These are phyloP conservation scores for Termitomyces sp. DNA, from an alignment of 768 basidiomycete species.

Conservation along the genomic window DNA sequence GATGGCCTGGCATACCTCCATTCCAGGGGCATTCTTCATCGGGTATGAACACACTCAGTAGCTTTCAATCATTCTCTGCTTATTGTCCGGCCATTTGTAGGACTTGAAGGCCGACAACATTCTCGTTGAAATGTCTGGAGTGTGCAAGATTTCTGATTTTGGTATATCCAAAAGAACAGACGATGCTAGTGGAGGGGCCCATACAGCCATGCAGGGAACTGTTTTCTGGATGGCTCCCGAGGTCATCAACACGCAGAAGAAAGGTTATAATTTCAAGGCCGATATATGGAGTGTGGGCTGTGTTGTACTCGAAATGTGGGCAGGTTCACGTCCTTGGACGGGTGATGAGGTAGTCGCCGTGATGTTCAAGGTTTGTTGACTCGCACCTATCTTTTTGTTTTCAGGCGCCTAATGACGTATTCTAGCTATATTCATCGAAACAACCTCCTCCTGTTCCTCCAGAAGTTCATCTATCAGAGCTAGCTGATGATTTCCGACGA, in stretches of 20 bases:
- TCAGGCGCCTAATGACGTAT: not conserved
- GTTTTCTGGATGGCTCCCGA: slow-evolving; percentile 99
- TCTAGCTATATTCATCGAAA: slow-evolving; percentile 78
- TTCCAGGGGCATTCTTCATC: slow-evolving; percentile 84
- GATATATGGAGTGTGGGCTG: slow-evolving; percentile 99
- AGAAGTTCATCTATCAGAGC: slow-evolving; percentile 66
- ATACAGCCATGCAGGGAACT: slow-evolving; percentile 94
- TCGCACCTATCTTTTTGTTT: too few species aligned
- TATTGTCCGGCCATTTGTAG: slow-evolving; percentile 29
- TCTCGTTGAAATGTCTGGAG: slow-evolving; percentile 84
- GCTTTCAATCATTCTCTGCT: not conserved
- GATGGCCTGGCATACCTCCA: slow-evolving; percentile 92
- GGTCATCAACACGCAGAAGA: slow-evolving; percentile 81
- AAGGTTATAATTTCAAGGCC: slow-evolving; percentile 93
- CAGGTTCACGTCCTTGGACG: slow-evolving; percentile 91
- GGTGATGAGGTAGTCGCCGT: slow-evolving; percentile 88
- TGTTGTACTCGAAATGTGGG: slow-evolving; percentile 99
- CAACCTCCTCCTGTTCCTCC: slow-evolving; percentile 86
- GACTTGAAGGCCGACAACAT: slow-evolving; percentile 99
- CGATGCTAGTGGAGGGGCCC: slow-evolving; percentile 77
- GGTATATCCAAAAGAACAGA: slow-evolving; percentile 97
- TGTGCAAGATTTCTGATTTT: slow-evolving; percentile 98
- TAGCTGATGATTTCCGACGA: slow-evolving; percentile 80
- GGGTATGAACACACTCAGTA: slow-evolving; percentile 40
- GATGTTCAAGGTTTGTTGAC: slow-evolving; percentile 77